phyloP scores from a whole-genome alignment of 495 filamentous ascomycete genomes.

The Neurospora sp. region DNA sequence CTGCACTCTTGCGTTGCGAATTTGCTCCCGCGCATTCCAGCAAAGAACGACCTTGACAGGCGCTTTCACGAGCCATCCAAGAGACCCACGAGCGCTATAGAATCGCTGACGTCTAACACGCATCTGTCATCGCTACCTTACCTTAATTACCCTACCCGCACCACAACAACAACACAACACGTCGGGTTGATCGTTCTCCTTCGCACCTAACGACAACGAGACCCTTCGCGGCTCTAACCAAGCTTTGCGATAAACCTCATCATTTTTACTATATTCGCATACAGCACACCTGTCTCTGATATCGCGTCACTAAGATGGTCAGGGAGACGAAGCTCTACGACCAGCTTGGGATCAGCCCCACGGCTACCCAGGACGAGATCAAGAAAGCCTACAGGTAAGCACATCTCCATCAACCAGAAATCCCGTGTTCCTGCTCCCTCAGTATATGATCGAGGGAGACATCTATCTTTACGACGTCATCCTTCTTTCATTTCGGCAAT shows the following conservation, averaged over 20 bases:
- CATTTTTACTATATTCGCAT: background rate
- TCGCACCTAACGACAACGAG: background rate
- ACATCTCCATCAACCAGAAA: background rate
- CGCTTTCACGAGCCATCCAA: background rate
- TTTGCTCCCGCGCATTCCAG: background rate
- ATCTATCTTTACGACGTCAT: background rate
- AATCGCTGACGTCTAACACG: background rate
- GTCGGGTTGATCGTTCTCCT: background rate
- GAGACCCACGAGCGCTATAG: background rate
- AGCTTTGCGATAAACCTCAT: background rate
- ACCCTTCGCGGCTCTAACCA: background rate
- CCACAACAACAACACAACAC: background rate
- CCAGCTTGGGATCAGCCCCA: slow-evolving; percentile 60
- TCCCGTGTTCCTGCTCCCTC: background rate
- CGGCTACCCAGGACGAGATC: slow-evolving; percentile 83
- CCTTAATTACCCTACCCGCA: background rate
- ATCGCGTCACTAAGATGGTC: slow-evolving; percentile 50
- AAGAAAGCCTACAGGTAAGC: slow-evolving; percentile 90
- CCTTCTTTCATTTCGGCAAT: background rate
- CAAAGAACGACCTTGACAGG: background rate
- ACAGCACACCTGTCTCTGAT: background rate
- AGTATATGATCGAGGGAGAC: background rate
- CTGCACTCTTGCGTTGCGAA: background rate
- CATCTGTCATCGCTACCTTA: background rate
- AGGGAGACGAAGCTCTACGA: slow-evolving; percentile 85